Percentiles rank a stretch among this genome's conserved stretches.
These are phyloP conservation scores for Lactarius evosmus DNA, from an alignment of 768 basidiomycete species.

Conservation along the genomic window DNA sequence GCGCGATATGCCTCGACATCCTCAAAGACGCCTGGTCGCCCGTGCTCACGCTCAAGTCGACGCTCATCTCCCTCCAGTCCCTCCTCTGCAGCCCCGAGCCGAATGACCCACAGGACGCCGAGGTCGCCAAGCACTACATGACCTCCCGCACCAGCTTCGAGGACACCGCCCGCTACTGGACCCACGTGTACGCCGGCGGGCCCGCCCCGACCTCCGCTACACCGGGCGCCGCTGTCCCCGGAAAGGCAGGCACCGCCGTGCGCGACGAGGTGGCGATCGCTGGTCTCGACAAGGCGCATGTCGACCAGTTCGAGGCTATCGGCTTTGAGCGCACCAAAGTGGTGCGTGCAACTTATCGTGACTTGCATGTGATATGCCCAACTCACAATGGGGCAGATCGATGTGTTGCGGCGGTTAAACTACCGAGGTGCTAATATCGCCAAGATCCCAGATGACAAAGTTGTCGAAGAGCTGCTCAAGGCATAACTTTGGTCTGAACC, in stretches of 20 bases:
- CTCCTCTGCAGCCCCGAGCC: constrained; percentile 93
- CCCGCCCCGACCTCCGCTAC: constrained; percentile 39
- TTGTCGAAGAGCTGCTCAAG: constrained; percentile 77
- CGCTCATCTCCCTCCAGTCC: constrained; percentile 91
- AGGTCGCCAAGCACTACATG: constrained; percentile 96
- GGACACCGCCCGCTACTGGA: constrained; percentile 92
- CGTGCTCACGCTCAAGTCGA: constrained; percentile 93
- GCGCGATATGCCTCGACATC: constrained; percentile 92
- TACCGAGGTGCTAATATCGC: constrained; percentile 81
- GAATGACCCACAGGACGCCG: constrained; percentile 95
- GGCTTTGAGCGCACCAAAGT: constrained; percentile 85
- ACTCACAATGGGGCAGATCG: constrained; percentile 52
- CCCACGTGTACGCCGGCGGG: constrained; percentile 84
- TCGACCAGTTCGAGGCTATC: constrained; percentile 76
- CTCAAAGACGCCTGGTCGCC: constrained; percentile 92
- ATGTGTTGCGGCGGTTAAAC: constrained; percentile 82
- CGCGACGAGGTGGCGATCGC: constrained; percentile 60
- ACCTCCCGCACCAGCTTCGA: constrained; percentile 86
- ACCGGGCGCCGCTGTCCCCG: background rate
- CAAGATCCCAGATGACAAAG: constrained; percentile 76
- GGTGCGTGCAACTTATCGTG: constrained; percentile 40
- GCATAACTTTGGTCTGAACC: constrained; percentile 41
- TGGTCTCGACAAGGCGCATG: constrained; percentile 78
- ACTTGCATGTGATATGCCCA: background rate
- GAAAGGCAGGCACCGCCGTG: constrained; percentile 29